These are phyloP conservation scores for Eremochloa ophiuroides DNA, from an alignment of 176 grass and related monocot genomes.

Conservation along the genomic window DNA sequence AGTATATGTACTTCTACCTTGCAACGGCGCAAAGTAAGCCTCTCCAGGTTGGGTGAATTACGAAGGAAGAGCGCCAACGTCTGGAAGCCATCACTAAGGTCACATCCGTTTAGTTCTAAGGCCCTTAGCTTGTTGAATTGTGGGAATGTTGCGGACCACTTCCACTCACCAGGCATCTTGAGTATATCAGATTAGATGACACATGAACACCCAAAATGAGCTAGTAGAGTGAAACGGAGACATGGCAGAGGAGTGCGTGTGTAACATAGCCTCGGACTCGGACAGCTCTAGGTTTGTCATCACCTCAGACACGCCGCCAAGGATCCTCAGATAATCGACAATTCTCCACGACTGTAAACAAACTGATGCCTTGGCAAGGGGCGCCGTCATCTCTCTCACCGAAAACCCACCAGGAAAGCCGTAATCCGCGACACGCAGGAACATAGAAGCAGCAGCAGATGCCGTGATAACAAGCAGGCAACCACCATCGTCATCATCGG, in stretches of 20 bases:
- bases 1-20: neutral
- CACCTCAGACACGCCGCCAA: neutral
- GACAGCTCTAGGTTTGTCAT: neutral
- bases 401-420: neutral
- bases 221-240: neutral
- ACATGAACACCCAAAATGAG: neutral
- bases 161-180: neutral
- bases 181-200: neutral
- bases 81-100: neutral
- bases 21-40: neutral
- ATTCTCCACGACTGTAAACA: neutral
- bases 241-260: too few species aligned
- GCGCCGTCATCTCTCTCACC: neutral
- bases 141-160: neutral
- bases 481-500: too few species aligned
- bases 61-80: neutral
- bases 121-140: neutral
- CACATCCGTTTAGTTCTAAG: neutral
- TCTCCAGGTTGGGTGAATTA: neutral
- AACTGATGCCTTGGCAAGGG: slow-evolving; percentile 7
- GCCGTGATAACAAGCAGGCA: neutral
- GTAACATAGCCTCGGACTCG: neutral
- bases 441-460: neutral
- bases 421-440: neutral
- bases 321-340: neutral